Conservation (phyloP, 306 rosid species). For the Arachis stenosperma region DNA sequence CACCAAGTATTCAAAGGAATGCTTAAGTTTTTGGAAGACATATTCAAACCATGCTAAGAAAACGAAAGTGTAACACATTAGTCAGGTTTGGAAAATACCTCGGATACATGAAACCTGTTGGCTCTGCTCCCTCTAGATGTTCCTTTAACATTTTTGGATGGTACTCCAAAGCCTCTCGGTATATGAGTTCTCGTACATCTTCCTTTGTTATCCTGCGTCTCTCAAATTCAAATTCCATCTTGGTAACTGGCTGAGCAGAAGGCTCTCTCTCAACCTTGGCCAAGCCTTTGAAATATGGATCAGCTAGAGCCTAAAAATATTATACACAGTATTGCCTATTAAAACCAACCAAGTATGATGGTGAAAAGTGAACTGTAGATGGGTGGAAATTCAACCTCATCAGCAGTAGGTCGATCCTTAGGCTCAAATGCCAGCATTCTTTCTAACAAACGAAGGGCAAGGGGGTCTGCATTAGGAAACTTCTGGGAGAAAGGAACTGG, state of each 20-base stretch:
- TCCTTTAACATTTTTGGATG: constrained; percentile 92
- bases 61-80: constrained; percentile 10
- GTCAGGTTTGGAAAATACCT: constrained; percentile 50
- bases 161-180: constrained; percentile 80
- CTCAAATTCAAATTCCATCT: constrained; percentile 94
- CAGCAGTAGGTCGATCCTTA: constrained; percentile 88
- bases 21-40: neutral
- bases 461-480: constrained; percentile 85
- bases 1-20: constrained; percentile 15
- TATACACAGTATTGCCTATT: constrained; percentile 25
- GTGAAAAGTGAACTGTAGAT: constrained; percentile 2
- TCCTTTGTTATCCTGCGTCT: constrained; percentile 85
- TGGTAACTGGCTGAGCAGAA: constrained; percentile 83
- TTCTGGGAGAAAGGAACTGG: constrained; percentile 78
- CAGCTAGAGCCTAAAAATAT: constrained; percentile 71
- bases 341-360: neutral
- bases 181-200: constrained; percentile 85
- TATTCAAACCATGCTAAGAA: neutral
- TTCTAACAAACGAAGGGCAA: constrained; percentile 80
- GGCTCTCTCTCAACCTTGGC: constrained; percentile 95
- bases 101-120: constrained; percentile 83
- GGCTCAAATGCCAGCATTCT: constrained; percentile 93
- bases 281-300: constrained; percentile 86
- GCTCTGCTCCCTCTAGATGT: constrained; percentile 80
- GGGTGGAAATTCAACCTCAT: constrained; percentile 62